These are phyloP conservation scores for Psidium guajava DNA, from an alignment of 345 rosid species.

Conservation along the genomic window DNA sequence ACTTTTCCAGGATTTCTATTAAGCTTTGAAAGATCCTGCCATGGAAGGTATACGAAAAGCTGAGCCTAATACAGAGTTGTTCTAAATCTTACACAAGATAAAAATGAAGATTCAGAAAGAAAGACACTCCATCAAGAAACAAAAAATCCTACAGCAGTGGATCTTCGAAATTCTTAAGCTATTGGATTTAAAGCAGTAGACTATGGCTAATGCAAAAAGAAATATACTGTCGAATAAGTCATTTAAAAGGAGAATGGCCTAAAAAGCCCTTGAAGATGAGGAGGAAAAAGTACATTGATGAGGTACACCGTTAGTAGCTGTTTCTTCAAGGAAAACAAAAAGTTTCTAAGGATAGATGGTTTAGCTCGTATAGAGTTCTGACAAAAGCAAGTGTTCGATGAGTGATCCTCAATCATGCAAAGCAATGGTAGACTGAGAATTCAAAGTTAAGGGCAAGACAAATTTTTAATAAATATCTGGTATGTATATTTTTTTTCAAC, in stretches of 20 bases:
- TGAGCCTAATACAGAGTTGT: background rate
- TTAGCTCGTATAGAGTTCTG: background rate
- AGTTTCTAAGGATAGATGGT: background rate
- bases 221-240: background rate
- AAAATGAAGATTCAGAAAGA: background rate
- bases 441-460: background rate
- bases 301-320: background rate
- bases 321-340: background rate
- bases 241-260: background rate
- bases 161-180: background rate
- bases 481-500: background rate
- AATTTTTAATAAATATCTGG: background rate
- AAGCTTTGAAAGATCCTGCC: slow-evolving; percentile 96
- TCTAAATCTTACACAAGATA: background rate
- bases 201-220: background rate
- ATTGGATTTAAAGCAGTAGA: background rate
- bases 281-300: background rate
- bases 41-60: background rate
- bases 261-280: background rate
- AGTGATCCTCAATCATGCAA: background rate
- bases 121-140: background rate
- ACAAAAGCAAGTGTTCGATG: background rate
- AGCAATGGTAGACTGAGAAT: background rate
- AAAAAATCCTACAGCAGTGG: background rate
- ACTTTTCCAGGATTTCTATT: slow-evolving; percentile 80